Conservation (phyloP, 805 yeast species). For the Debaryomyces prosopidis region DNA sequence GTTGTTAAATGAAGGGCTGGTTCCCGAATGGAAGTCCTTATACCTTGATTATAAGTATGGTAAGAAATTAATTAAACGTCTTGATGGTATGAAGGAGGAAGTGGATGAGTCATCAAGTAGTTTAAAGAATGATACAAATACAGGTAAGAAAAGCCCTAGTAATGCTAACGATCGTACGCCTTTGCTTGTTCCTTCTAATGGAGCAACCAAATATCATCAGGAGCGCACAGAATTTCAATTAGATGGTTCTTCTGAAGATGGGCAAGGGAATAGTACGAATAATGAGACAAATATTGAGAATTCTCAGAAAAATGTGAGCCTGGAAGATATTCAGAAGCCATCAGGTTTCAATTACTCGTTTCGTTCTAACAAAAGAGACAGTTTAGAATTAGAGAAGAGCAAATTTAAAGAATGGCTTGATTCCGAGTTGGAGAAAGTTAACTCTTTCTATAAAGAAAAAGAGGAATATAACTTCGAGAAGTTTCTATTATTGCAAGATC, state of each 20-base stretch:
- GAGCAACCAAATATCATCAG: neutral
- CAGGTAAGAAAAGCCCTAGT: neutral
- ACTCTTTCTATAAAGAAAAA: constrained; percentile 56
- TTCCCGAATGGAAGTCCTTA: constrained; percentile 86
- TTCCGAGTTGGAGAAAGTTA: constrained; percentile 57
- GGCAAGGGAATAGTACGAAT: neutral
- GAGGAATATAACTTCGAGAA: constrained; percentile 64
- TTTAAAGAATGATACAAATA: constrained; percentile 4
- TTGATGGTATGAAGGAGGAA: constrained; percentile 17
- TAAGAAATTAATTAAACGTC: constrained; percentile 50
- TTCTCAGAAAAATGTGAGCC: neutral
- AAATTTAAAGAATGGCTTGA: constrained; percentile 72
- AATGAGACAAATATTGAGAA: neutral
- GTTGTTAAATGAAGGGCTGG: constrained; percentile 63
- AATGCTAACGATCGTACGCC: constrained; percentile 27
- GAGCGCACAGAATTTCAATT: neutral
- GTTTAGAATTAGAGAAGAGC: constrained; percentile 35
- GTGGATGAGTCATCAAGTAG: constrained; percentile 10
- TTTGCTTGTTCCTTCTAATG: constrained; percentile 12
- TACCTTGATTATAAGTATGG: constrained; percentile 73
- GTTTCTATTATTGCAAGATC: constrained; percentile 64
- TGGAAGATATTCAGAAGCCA: constrained; percentile 6
- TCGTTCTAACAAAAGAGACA: constrained; percentile 17
- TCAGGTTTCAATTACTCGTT: constrained; percentile 24
- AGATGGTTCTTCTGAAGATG: neutral